phyloP scores from a whole-genome alignment of 805 yeast species.

The Ogataea nonfermentans region DNA sequence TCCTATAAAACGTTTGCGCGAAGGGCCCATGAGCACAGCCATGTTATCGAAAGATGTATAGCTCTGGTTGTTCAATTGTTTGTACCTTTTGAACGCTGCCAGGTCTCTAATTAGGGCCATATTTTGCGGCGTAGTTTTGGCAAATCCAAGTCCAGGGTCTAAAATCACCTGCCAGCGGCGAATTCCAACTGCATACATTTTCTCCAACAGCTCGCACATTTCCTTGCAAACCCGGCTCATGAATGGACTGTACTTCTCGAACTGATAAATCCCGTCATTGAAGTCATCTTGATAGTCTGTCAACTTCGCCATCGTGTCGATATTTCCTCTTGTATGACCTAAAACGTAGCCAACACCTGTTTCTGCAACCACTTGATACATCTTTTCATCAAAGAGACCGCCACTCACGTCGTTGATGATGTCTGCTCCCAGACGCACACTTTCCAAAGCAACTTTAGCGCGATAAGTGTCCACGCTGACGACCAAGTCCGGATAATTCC shows the following conservation, averaged over 20 bases:
- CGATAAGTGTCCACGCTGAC: constrained; percentile 90
- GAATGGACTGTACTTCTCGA: constrained; percentile 37
- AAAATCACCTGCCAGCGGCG: constrained; percentile 85
- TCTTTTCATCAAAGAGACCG: constrained; percentile 65
- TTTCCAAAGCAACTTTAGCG: constrained; percentile 65
- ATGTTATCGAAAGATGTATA: constrained; percentile 49
- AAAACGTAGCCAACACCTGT: constrained; percentile 74
- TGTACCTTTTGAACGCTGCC: constrained; percentile 47
- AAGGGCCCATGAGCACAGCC: constrained; percentile 81
- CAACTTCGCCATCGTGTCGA: constrained; percentile 64
- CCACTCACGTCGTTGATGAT: constrained; percentile 89
- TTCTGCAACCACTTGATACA: constrained; percentile 68
- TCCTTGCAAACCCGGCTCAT: constrained; percentile 58
- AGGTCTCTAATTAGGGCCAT: constrained; percentile 55
- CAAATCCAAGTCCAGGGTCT: constrained; percentile 97
- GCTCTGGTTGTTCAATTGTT: constrained; percentile 21
- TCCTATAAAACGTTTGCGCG: constrained; percentile 86
- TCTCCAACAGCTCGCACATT: constrained; percentile 49
- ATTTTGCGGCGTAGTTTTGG: constrained; percentile 77
- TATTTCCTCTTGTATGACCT: constrained; percentile 84
- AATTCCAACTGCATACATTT: constrained; percentile 63
- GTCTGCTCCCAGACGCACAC: constrained; percentile 78
- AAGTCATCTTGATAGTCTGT: constrained; percentile 48
- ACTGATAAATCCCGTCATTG: constrained; percentile 23
- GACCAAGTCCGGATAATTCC: constrained; percentile 37